Conservation (phyloP, 495 filamentous ascomycete species). For the Saxophila tyrrhenica region DNA sequence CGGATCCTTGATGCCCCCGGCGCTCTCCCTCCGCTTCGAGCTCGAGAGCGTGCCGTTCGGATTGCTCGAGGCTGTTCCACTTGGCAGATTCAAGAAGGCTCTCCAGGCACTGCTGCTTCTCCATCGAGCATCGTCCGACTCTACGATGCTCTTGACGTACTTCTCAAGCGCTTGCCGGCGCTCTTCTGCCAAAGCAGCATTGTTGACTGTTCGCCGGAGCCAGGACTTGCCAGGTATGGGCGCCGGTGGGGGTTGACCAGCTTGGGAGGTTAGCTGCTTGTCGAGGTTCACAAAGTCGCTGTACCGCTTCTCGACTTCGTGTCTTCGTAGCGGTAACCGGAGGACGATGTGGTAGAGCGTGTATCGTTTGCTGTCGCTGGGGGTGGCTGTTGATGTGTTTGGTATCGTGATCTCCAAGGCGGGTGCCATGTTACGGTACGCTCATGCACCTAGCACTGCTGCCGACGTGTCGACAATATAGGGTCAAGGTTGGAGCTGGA, state of each 20-base stretch:
- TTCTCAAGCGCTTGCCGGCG: slow-evolving; percentile 64
- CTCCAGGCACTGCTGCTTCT: slow-evolving; percentile 75
- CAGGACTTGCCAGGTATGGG: slow-evolving; percentile 74
- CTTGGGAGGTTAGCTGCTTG: slow-evolving; percentile 49
- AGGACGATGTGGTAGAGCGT: slow-evolving; percentile 89
- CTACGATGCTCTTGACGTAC: slow-evolving; percentile 75
- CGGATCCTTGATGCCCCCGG: slow-evolving; percentile 48
- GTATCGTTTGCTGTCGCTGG: slow-evolving; percentile 50
- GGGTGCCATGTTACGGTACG: slow-evolving; percentile 53
- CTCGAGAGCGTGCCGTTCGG: slow-evolving; percentile 17
- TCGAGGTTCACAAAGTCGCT: slow-evolving; percentile 80
- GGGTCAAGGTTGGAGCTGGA: background rate
- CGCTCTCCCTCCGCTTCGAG: slow-evolving; percentile 19
- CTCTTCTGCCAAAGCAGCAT: slow-evolving; percentile 65
- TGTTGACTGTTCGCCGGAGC: slow-evolving; percentile 68
- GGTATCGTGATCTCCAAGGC: slow-evolving; percentile 74
- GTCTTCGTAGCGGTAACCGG: slow-evolving; percentile 75
- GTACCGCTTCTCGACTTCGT: slow-evolving; percentile 85
- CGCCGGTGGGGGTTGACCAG: slow-evolving; percentile 49
- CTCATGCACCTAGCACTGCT: too few species aligned
- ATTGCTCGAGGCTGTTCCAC: slow-evolving; percentile 19
- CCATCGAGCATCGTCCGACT: slow-evolving; percentile 66
- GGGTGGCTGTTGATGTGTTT: slow-evolving; percentile 48
- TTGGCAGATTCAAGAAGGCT: slow-evolving; percentile 68
- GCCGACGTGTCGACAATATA: too few species aligned